Evolutionary conservation across 1,284 basidiomycete genomes (phyloP).

Genomic region (Hypsizygus ulmarius): DNA sequence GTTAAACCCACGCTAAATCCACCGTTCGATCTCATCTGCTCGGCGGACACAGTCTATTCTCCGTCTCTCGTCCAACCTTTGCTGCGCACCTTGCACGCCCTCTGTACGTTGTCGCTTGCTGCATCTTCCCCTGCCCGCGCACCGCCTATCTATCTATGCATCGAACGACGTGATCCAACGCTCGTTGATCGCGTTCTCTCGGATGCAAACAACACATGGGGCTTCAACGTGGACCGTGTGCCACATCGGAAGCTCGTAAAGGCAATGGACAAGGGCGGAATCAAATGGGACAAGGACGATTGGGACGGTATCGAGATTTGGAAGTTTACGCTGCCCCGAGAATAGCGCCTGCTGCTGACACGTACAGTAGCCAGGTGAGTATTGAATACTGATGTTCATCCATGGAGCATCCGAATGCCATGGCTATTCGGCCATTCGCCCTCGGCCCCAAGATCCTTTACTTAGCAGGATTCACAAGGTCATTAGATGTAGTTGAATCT

Average conservation of each 20-base stretch:
- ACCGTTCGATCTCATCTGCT: slow-evolving; percentile 78
- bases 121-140: slow-evolving; percentile 26
- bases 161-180: slow-evolving; percentile 75
- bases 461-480: background rate
- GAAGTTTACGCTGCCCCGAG: slow-evolving; percentile 41
- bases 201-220: slow-evolving; percentile 46
- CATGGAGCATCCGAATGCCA: background rate
- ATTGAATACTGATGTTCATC: background rate
- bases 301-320: slow-evolving; percentile 80
- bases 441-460: background rate
- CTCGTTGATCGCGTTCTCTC: slow-evolving; percentile 61
- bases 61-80: slow-evolving; percentile 66
- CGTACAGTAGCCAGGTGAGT: background rate
- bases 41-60: slow-evolving; percentile 84
- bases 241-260: slow-evolving; percentile 59
- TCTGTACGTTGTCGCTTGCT: slow-evolving; percentile 40
- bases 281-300: slow-evolving; percentile 60
- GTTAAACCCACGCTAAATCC: slow-evolving; percentile 35
- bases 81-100: slow-evolving; percentile 60
- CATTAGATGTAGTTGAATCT: slow-evolving; percentile 3
- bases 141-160: slow-evolving; percentile 63
- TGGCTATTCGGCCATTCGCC: background rate
- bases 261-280: slow-evolving; percentile 56
- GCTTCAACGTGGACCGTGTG: slow-evolving; percentile 59
- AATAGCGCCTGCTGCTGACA: slow-evolving; percentile 10